A percentile compares a stretch with the other conserved stretches of the same genome.
Evolutionary conservation across 306 rosid species (phyloP).

Genomic region (Casuarina glauca): DNA sequence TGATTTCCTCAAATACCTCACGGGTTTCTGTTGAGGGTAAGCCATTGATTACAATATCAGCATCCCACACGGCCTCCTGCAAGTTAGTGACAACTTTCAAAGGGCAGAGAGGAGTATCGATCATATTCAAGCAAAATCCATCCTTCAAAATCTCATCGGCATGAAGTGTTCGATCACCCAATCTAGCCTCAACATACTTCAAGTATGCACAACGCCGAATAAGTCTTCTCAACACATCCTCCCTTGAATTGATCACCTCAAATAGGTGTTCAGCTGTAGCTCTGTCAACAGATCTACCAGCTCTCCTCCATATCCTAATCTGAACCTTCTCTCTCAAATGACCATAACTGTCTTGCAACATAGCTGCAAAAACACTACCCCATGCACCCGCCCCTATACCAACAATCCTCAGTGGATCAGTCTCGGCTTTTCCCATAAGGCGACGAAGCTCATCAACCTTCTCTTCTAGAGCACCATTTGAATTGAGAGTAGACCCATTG

Average conservation of each 20-base stretch:
- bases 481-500: conserved; percentile 46
- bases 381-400: conserved; percentile 98
- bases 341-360: conserved; percentile 86
- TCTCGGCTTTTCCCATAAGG: conserved; percentile 69
- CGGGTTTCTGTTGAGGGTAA: conserved; percentile 85
- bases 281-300: conserved; percentile 74
- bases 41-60: conserved; percentile 88
- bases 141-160: conserved; percentile 96
- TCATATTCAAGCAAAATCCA: conserved; percentile 92
- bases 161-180: conserved; percentile 74
- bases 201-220: conserved; percentile 89
- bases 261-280: conserved; percentile 81
- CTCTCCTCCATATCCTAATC: conserved; percentile 87
- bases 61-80: conserved; percentile 99
- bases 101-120: conserved; percentile 91
- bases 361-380: conserved; percentile 92
- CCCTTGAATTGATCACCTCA: conserved; percentile 91
- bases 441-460: conserved; percentile 80
- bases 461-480: conserved; percentile 60
- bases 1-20: conserved; percentile 73
- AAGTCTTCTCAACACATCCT: conserved; percentile 86
- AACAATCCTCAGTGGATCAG: conserved; percentile 86
- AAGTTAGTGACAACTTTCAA: conserved; percentile 90
- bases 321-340: conserved; percentile 67
- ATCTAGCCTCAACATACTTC: conserved; percentile 89